Percentiles rank a stretch among this genome's conserved stretches.
phyloP scores from a whole-genome alignment of 768 basidiomycete genomes.

The Suillus variegatus region DNA sequence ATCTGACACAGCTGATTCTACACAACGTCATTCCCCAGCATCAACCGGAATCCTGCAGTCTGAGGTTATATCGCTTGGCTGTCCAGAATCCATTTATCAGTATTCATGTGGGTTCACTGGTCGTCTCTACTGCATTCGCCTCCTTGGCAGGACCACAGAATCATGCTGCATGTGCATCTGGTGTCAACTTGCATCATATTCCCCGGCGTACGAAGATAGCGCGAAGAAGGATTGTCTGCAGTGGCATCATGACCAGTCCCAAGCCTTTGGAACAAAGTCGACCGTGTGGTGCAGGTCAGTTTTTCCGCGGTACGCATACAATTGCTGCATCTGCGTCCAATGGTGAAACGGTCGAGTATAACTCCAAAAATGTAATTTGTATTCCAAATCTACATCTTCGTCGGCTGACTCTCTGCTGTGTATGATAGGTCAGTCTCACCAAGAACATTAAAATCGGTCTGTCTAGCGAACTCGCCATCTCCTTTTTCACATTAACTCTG shows the following conservation, averaged over 20 bases:
- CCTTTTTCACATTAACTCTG: neutral
- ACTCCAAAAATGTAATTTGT: neutral
- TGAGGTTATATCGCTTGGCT: neutral
- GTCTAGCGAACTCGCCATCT: neutral
- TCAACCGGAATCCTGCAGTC: neutral
- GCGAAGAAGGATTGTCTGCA: neutral
- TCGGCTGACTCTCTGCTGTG: neutral
- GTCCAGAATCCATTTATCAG: neutral
- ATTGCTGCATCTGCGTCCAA: neutral
- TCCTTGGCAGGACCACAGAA: neutral
- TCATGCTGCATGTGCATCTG: neutral
- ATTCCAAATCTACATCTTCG: too few species aligned
- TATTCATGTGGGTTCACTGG: neutral
- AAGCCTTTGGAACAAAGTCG: neutral
- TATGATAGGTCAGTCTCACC: neutral
- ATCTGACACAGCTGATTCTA: neutral
- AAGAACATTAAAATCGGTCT: neutral
- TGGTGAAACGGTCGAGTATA: neutral
- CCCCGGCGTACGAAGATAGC: neutral
- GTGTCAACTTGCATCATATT: neutral
- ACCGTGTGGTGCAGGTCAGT: neutral
- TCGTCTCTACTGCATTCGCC: neutral
- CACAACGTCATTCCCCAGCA: neutral
- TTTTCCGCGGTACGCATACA: neutral
- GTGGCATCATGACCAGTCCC: neutral